A percentile compares a stretch with the other conserved stretches of the same genome.
These are phyloP conservation scores for Penicillium oxalicum DNA, from an alignment of 2,329 filamentous ascomycete species.

Conservation along the genomic window DNA sequence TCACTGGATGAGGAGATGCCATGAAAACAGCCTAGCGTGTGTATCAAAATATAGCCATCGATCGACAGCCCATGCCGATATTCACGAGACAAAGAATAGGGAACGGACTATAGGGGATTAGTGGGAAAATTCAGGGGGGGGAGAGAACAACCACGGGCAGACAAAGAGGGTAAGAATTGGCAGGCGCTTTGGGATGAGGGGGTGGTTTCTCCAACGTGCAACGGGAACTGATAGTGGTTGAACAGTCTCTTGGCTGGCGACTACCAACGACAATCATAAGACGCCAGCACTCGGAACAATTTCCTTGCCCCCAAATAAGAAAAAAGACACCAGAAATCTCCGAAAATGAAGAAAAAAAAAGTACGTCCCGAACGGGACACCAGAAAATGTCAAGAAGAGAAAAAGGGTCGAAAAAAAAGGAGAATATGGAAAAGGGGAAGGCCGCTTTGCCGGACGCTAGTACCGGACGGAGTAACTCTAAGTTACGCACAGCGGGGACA, in stretches of 20 bases:
- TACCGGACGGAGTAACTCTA: no score
- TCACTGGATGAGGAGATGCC: conserved; percentile 14
- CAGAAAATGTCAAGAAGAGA: neutral
- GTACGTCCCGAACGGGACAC: no score
- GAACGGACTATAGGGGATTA: conserved; percentile 4
- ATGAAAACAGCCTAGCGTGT: conserved; percentile 14
- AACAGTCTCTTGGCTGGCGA: neutral
- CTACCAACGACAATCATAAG: neutral
- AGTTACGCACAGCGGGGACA: no score
- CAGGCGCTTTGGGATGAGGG: neutral
- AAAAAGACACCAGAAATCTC: no score
- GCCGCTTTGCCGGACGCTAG: no score
- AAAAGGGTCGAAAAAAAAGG: conserved; percentile 7
- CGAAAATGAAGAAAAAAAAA: no score
- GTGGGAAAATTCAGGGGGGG: neutral
- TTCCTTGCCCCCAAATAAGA: no score
- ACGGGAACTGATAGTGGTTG: neutral
- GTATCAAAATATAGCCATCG: conserved; percentile 23
- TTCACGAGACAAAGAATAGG: conserved; percentile 15
- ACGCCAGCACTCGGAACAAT: neutral
- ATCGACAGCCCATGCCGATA: conserved; percentile 22
- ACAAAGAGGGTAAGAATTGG: conserved; percentile 2
- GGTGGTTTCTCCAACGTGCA: neutral
- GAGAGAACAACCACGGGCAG: neutral
- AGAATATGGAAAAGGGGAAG: conserved; percentile 3